Evolutionary conservation across 441 rosid species (phyloP), one percentile per base, ranked within the genome.

Genomic region (Populus trichocarpa): DNA sequence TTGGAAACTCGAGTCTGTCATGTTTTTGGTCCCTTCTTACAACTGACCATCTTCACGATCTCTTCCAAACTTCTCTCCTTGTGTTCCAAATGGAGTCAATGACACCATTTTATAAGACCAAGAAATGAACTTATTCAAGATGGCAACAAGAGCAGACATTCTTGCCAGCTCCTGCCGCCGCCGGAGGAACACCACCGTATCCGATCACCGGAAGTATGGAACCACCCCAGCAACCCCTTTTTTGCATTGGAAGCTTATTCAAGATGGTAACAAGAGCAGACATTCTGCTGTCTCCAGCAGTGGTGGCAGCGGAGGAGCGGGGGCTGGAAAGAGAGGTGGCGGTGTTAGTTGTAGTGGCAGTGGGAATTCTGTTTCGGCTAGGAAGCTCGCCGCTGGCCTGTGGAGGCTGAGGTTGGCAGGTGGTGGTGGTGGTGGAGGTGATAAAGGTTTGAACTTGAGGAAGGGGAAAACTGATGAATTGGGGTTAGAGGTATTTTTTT

Each of bases 361-460:
- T 50, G 20, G 28, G 22, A 59, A 30, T 11, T 6, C 9, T 9
- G 71, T 69, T 26, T 90, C 90, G 3, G 88, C 90, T 26, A 85
- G 95, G 84, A 89, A 87, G 82, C 91, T 91, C 32, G 94, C 87
- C 16, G 91, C 95, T 26, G 84, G 82, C 53, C 70, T 88, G 70
- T 91, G 90, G 89, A 85, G 81, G 69, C 70, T 80, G 66, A 80
- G 23, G 38, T 81, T 36, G 85, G 46, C 18, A 73, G 71, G 81
- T 82, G 68, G 88, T 89, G 46, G 82, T 32, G 83, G 40, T 20
- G 76, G 70, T 22, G 77, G 80, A 6, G 81, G 76, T 32, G 79
- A 57, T 64, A 22, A 18, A 40, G 25, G 18, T 38, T 4, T 65
- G 14, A 38, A 64, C 53, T 57, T 30, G 11, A 57, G 77, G 76